Percentiles rank a stretch among this genome's conserved stretches.
phyloP scores from a whole-genome alignment of 208 protist species.

The Phytomonas francai region DNA sequence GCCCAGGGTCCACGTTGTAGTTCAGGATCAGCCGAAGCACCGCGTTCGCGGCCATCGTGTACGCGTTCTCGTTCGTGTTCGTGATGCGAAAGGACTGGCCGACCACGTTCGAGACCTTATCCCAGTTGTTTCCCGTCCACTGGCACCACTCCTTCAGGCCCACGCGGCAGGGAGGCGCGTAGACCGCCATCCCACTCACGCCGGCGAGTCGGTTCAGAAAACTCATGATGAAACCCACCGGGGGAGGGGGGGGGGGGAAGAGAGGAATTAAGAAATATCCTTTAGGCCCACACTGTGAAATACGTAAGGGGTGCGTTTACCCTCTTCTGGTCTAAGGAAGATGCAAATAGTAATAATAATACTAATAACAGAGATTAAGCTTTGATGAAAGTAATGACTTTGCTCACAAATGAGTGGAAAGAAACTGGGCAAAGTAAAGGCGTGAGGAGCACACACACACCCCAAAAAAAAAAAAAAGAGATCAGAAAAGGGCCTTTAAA shows the following conservation, averaged over 20 bases:
- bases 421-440: too few species aligned
- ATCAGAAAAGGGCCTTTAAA: too few species aligned
- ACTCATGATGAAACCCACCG: neutral
- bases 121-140: conserved; percentile 88
- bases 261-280: too few species aligned
- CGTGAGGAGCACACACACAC: too few species aligned
- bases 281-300: too few species aligned
- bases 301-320: too few species aligned
- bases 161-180: conserved; percentile 78
- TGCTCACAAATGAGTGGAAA: too few species aligned
- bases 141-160: conserved; percentile 81
- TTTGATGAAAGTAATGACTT: too few species aligned
- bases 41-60: conserved; percentile 88
- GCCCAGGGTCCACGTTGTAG: conserved; percentile 75
- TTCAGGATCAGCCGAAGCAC: conserved; percentile 84
- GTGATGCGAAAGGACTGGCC: conserved; percentile 85
- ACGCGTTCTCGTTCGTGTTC: conserved; percentile 79
- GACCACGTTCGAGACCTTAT: conserved; percentile 83
- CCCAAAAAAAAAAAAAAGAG: too few species aligned
- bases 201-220: conserved; percentile 29
- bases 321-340: too few species aligned
- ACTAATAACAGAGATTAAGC: too few species aligned
- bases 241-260: conserved; percentile 1
- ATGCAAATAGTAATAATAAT: too few species aligned
- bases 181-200: conserved; percentile 81